These are phyloP conservation scores for Linderina pennispora DNA, from an alignment of 192 early-diverging fungal species.

Conservation along the genomic window DNA sequence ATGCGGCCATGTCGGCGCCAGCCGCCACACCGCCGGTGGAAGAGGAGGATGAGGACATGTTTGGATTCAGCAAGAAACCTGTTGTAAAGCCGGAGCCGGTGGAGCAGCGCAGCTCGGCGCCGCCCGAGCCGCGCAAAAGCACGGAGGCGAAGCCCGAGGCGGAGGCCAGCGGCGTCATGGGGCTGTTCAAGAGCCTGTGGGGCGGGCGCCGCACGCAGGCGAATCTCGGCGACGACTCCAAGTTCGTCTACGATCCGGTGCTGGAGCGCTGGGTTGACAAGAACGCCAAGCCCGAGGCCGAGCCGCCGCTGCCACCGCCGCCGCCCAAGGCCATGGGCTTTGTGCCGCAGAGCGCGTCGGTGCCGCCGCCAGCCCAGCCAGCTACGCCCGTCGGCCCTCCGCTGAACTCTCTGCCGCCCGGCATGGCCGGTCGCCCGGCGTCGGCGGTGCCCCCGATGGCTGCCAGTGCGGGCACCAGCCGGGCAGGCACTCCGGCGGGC, in stretches of 20 bases:
- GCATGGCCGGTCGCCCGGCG: background rate
- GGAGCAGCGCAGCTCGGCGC: slow-evolving; percentile 12
- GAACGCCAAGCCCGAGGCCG: slow-evolving; percentile 24
- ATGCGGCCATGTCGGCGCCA: no score
- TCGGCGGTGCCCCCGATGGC: slow-evolving; percentile 5
- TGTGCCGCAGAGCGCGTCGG: slow-evolving; percentile 18
- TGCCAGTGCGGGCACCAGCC: slow-evolving; percentile 23
- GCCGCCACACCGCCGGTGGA: no score
- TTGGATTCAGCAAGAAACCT: slow-evolving; percentile 37
- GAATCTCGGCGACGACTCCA: slow-evolving; percentile 78
- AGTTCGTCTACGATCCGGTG: slow-evolving; percentile 83
- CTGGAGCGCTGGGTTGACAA: slow-evolving; percentile 78
- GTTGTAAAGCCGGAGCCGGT: slow-evolving; percentile 2
- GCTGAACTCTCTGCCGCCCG: no score
- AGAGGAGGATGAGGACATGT: slow-evolving; percentile 45
- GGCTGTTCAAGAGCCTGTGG: slow-evolving; percentile 46
- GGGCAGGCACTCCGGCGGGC: slow-evolving; percentile 13
- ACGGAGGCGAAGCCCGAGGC: slow-evolving; percentile 39
- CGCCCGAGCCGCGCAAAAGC: slow-evolving; percentile 12
- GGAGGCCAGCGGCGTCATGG: slow-evolving; percentile 47
- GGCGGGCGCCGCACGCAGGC: slow-evolving; percentile 57
- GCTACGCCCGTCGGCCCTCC: no score
- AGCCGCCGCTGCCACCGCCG: slow-evolving; percentile 37
- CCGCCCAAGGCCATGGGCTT: slow-evolving; percentile 31
- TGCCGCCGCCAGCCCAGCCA: slow-evolving; percentile 7